Evolutionary conservation across 371 early-diverging fungal species (phyloP).

Genomic region (Dinochytrium kinnereticum): DNA sequence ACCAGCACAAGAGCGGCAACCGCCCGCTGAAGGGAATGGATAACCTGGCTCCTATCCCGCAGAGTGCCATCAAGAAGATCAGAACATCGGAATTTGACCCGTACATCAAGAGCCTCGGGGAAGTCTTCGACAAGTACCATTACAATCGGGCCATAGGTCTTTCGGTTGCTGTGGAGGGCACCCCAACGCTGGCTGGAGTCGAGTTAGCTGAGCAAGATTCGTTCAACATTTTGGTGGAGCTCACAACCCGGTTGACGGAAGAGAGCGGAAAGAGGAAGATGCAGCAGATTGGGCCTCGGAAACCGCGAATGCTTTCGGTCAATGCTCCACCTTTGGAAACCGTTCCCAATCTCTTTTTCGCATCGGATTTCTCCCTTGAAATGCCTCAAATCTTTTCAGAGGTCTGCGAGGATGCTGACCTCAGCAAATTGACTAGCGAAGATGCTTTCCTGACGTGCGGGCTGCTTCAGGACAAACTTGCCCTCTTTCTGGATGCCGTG

Average conservation of each 20-base stretch:
- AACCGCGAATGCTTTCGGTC: constrained; percentile 33
- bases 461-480: constrained; percentile 85
- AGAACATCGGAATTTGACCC: constrained; percentile 55
- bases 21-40: constrained; percentile 46
- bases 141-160: constrained; percentile 49
- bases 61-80: constrained; percentile 50
- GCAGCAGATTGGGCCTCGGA: background rate
- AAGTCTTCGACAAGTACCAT: constrained; percentile 53
- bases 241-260: constrained; percentile 32
- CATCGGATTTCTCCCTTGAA: constrained; percentile 80
- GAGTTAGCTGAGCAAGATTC: constrained; percentile 27
- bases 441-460: constrained; percentile 62
- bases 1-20: constrained; percentile 26
- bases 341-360: constrained; percentile 87
- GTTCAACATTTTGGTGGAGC: constrained; percentile 35
- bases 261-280: constrained; percentile 10
- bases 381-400: constrained; percentile 85
- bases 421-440: constrained; percentile 31
- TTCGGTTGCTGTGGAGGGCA: constrained; percentile 50
- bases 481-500: constrained; percentile 87
- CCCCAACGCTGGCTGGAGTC: constrained; percentile 42
- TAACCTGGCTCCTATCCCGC: constrained; percentile 39
- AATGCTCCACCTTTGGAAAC: constrained; percentile 63
- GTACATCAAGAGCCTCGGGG: constrained; percentile 48
- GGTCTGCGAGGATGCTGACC: constrained; percentile 68